phyloP scores from a whole-genome alignment of 78 protist genomes.

The Dictyostelium brefeldianum region DNA sequence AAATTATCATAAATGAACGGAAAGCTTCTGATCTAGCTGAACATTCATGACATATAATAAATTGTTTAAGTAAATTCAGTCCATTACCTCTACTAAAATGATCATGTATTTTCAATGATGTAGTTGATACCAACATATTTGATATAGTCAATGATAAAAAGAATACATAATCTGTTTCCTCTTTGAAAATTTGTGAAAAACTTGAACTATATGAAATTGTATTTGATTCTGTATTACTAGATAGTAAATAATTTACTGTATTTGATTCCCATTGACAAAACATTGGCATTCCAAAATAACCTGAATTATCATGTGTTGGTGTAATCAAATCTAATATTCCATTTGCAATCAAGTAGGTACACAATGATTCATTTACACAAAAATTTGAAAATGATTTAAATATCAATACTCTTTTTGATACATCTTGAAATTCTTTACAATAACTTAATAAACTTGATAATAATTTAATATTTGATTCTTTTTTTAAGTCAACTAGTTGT shows the following conservation, averaged over 20 bases:
- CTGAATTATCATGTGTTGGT: constrained; percentile 8
- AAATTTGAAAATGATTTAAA: constrained; percentile 74
- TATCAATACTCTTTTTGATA: constrained; percentile 36
- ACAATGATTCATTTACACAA: constrained; percentile 35
- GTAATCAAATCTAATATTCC: constrained; percentile 67
- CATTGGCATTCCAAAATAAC: constrained; percentile 54
- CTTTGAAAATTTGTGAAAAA: constrained; percentile 37
- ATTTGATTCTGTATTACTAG: neutral
- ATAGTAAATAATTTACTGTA: neutral
- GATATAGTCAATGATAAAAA: constrained; percentile 65
- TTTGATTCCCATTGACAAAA: constrained; percentile 77
- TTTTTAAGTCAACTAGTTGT: constrained; percentile 49
- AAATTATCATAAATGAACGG: constrained; percentile 47
- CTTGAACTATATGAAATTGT: neutral
- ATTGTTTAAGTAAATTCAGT: constrained; percentile 36
- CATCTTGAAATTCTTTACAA: constrained; percentile 30
- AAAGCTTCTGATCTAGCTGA: constrained; percentile 65
- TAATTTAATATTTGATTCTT: constrained; percentile 61
- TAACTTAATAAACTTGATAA: constrained; percentile 34
- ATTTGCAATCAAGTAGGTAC: constrained; percentile 29
- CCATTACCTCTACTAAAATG: constrained; percentile 50
- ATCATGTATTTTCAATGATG: constrained; percentile 38
- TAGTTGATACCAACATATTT: constrained; percentile 54
- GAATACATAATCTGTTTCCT: constrained; percentile 65
- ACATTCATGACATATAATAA: constrained; percentile 65